Evolutionary conservation across 164 flowering plant genomes (phyloP).

Genomic region (grape (Vitis vinifera)): DNA sequence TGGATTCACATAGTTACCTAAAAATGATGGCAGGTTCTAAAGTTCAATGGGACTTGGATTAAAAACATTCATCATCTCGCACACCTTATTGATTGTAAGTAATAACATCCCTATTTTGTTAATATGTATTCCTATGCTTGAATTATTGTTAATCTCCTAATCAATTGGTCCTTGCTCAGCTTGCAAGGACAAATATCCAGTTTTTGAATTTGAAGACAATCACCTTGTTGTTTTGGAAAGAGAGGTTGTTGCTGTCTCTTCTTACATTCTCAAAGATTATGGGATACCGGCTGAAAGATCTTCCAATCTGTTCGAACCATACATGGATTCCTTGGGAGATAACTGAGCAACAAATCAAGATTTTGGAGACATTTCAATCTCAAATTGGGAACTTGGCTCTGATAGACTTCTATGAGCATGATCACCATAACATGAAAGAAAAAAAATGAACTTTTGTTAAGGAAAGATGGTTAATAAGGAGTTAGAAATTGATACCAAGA

Average conservation of each 20-base stretch:
- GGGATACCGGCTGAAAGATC: slow-evolving; percentile 90
- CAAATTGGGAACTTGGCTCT: slow-evolving; percentile 72
- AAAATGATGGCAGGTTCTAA: slow-evolving; percentile 66
- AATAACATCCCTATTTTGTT: slow-evolving; percentile 1
- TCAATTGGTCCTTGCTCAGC: slow-evolving; percentile 39
- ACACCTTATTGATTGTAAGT: slow-evolving; percentile 88
- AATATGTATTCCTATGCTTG: not conserved
- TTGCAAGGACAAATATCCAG: slow-evolving; percentile 71
- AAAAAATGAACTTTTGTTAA: too few species aligned
- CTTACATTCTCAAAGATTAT: slow-evolving; percentile 69
- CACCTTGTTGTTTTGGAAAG: slow-evolving; percentile 77
- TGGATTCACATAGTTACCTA: not conserved
- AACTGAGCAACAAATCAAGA: slow-evolving; percentile 38
- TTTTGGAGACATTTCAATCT: slow-evolving; percentile 60
- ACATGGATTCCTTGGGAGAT: slow-evolving; percentile 48
- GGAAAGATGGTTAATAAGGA: too few species aligned
- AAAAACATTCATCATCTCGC: slow-evolving; percentile 87
- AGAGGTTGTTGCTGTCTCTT: slow-evolving; percentile 63
- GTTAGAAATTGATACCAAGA: too few species aligned
- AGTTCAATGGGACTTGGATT: slow-evolving; percentile 74
- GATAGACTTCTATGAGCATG: slow-evolving; percentile 91
- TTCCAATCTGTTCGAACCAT: slow-evolving; percentile 70
- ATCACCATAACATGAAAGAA: not conserved
- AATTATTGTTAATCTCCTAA: slow-evolving; percentile 4
- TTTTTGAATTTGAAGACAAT: slow-evolving; percentile 92